Evolutionary conservation across 768 basidiomycete genomes (phyloP).

Genomic region (Leccinellum luteum): DNA sequence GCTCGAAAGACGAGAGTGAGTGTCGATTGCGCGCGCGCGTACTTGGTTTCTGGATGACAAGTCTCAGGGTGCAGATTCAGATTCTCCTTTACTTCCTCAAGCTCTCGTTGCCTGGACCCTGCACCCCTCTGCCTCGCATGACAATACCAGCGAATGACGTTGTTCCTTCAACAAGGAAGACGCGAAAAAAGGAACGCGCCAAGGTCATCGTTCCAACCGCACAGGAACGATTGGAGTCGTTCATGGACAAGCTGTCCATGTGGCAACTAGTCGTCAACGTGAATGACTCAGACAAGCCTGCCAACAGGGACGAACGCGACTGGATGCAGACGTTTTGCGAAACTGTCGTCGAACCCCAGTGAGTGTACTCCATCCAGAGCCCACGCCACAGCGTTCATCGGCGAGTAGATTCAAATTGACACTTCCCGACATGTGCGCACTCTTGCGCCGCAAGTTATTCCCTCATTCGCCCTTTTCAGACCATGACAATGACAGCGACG

Average conservation of each 20-base stretch:
- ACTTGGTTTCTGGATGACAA: conserved; percentile 5
- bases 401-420: conserved; percentile 49
- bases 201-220: conserved; percentile 23
- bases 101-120: conserved; percentile 55
- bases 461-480: conserved; percentile 60
- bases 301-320: conserved; percentile 42
- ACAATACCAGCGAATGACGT: conserved; percentile 24
- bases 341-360: conserved; percentile 65
- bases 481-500: conserved; percentile 26
- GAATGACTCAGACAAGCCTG: conserved; percentile 30
- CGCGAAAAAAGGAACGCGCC: conserved; percentile 20
- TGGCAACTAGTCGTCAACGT: conserved; percentile 62
- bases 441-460: conserved; percentile 68
- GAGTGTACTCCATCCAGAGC: conserved; percentile 20
- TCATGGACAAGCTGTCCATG: conserved; percentile 77
- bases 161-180: conserved; percentile 32
- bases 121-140: conserved; percentile 29
- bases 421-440: conserved; percentile 51
- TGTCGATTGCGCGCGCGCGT: conserved; percentile 12
- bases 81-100: conserved; percentile 68
- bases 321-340: conserved; percentile 77
- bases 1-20: conserved; percentile 68
- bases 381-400: neutral
- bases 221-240: conserved; percentile 61
- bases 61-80: conserved; percentile 67